Conservation (phyloP, 2,329 filamentous ascomycete genomes). For the Trichoderma hamatum region DNA sequence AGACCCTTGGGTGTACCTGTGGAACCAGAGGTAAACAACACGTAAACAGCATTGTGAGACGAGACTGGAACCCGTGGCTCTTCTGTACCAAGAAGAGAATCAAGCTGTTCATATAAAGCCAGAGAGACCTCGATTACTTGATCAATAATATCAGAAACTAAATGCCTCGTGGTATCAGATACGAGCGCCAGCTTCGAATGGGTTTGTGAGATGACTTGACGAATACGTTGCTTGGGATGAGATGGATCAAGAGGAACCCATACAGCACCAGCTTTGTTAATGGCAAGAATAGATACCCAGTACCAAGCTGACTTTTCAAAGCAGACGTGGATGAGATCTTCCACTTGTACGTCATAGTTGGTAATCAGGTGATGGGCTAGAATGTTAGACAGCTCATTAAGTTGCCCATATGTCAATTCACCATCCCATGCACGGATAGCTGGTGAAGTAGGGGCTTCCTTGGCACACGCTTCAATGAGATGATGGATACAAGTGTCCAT, state of each 20-base stretch:
- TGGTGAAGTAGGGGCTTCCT: not conserved
- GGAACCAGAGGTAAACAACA: slow-evolving; percentile 57
- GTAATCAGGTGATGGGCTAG: slow-evolving; percentile 8
- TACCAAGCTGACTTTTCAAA: slow-evolving; percentile 32
- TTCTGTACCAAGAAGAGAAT: not conserved
- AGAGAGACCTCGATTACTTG: not conserved
- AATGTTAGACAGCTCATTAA: slow-evolving; percentile 20
- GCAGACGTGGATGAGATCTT: slow-evolving; percentile 29
- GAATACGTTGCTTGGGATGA: slow-evolving; percentile 2
- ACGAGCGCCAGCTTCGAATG: not conserved
- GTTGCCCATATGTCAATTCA: slow-evolving; percentile 29
- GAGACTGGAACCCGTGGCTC: not conserved
- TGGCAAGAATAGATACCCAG: slow-evolving; percentile 33
- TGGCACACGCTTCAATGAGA: not conserved
- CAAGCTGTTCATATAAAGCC: not conserved
- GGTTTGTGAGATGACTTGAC: slow-evolving; percentile 11
- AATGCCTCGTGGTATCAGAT: not conserved
- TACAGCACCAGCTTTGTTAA: slow-evolving; percentile 36
- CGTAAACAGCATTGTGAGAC: slow-evolving; percentile 30
- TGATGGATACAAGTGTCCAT: slow-evolving; percentile 19
- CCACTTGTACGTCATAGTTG: slow-evolving; percentile 31
- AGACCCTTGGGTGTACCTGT: slow-evolving; percentile 53
- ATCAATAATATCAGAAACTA: not conserved
- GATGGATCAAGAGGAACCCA: slow-evolving; percentile 23
- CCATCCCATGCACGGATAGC: slow-evolving; percentile 32